Evolutionary conservation across 352 stramenopile genomes (phyloP).

Genomic region (Peronospora destructor): DNA sequence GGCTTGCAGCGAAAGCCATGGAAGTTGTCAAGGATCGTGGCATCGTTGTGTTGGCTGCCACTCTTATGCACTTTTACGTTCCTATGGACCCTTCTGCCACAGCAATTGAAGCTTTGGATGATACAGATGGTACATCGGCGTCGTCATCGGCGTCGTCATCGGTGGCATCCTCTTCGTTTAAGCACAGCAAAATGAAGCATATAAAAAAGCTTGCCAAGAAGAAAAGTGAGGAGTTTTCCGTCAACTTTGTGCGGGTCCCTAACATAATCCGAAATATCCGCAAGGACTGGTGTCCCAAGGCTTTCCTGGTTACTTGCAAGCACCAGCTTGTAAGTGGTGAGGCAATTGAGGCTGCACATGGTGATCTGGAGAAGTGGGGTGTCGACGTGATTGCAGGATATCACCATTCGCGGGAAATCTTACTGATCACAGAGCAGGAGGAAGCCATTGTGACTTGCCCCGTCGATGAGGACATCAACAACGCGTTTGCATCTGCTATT

Average conservation of each 20-base stretch:
- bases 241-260: constrained; percentile 75
- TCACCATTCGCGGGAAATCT: constrained; percentile 58
- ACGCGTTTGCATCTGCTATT: constrained; percentile 67
- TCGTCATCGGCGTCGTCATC: constrained; percentile 12
- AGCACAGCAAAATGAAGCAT: constrained; percentile 22
- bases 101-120: constrained; percentile 4
- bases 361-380: constrained; percentile 73
- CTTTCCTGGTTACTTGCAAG: constrained; percentile 77
- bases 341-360: constrained; percentile 60
- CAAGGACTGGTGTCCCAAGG: constrained; percentile 73
- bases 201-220: constrained; percentile 39
- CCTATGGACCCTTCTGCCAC: constrained; percentile 23
- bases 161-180: constrained; percentile 18
- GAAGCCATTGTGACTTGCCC: constrained; percentile 71
- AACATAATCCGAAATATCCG: constrained; percentile 79
- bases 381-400: constrained; percentile 72
- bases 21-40: constrained; percentile 49
- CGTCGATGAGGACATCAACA: constrained; percentile 74
- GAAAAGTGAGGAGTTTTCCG: constrained; percentile 53
- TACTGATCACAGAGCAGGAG: constrained; percentile 76
- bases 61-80: constrained; percentile 81
- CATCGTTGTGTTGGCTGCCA: constrained; percentile 68
- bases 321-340: constrained; percentile 60
- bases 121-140: constrained; percentile 4
- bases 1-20: constrained; percentile 52